Base-by-base conservation (phyloP, 352 stramenopile species). In the Pythium rhizo-oryzae region DNA sequence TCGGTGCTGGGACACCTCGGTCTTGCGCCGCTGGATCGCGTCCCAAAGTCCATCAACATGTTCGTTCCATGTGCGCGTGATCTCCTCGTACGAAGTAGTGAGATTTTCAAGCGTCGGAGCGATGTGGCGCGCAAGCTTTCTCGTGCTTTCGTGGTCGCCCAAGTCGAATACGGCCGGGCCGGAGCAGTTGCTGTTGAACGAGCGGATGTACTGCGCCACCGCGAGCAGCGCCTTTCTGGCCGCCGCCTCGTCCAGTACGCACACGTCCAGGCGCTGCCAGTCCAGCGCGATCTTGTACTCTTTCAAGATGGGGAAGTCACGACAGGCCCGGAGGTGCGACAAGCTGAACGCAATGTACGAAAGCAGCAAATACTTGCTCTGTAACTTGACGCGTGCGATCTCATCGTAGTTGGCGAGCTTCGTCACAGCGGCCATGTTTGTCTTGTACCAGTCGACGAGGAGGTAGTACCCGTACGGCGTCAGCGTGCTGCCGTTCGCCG, bases 251-350 rank as follows among this genome's bases (percentile, higher is more conserved):
- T 41, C 12, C 1, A 67, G 51, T 9, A 67, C 37, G 21, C 60
- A 67, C 30, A 67, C 60, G 18, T 54, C 39, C 2, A 67, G 51
- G 5, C 51, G 60, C 39, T 41, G 51, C 50, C 51, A 67, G 25
- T 67, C 60, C 2, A 67, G 49, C 25, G 57, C 64, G 39, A 71
- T 71, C 37, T 62, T 54, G 57, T 59, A 53, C 28, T 43, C 12
- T 11, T 24, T 6, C 5, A 71, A 18, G 12, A 43, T 25, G 0
- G 23, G 25, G 12, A 62, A 65, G 1, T 50, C 37, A 9, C 8
- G 9, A n/a, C 44, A 58, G 21, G 47, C 44, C 1, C 18, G 8
- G 6, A 15, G 25, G 19, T 71, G 64, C 2, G 50, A 13, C 9
- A 71, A 33, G 35, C 57, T 62, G 15, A 65, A 65, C 24, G 24